Base-by-base conservation (phyloP, 2,329 filamentous ascomycete species). In the Aspergillaceae sp. region DNA sequence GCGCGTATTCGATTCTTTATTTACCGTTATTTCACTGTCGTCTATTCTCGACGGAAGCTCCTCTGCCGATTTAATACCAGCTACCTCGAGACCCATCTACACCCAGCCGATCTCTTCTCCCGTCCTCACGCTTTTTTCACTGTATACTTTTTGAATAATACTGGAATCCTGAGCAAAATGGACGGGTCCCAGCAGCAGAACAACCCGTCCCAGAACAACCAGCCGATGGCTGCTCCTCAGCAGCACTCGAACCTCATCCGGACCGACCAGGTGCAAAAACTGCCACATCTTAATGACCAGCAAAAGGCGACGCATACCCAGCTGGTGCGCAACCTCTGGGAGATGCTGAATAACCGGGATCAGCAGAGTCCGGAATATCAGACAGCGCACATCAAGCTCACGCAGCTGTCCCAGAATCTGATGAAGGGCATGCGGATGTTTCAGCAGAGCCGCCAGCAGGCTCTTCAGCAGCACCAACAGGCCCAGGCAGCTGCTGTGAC, bases 271-370 rank as follows among this genome's bases (percentile, higher is more conserved):
- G 74, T 79, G 43, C 70, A 73, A 49, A 70, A 70, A 47, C 66
- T 79, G 4, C 74, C 74, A 4, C 69, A 74, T 59, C 66, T 82
- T 29, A 74, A 64, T 49, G 74, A 77, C 6, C 64, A 73, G 42
- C 72, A 77, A 54, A 82, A 80, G 63, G 62, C 70, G 40, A 73
- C 77, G 52, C 79, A 80, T 56, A 74, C 74, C 47, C 64, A 71
- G 42, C 67, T 75, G 19, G 72, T 82, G 50, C 69, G 71, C 47
- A 73, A 68, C 49, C 68, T 79, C 42, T 82, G 78, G 77, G 70
- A 72, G 29, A 61, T 71, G 30, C 66, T 77, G 43, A 73, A 77
- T 48, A 70, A 58, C 37, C 70, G 71, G 36, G 68, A 75, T 8
- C 63, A 66, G 32, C 72, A 73, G 44, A 75, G 69, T 43, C 58